phyloP scores from a whole-genome alignment of 2,329 filamentous ascomycete species.

The Colletotrichum sublineola region DNA sequence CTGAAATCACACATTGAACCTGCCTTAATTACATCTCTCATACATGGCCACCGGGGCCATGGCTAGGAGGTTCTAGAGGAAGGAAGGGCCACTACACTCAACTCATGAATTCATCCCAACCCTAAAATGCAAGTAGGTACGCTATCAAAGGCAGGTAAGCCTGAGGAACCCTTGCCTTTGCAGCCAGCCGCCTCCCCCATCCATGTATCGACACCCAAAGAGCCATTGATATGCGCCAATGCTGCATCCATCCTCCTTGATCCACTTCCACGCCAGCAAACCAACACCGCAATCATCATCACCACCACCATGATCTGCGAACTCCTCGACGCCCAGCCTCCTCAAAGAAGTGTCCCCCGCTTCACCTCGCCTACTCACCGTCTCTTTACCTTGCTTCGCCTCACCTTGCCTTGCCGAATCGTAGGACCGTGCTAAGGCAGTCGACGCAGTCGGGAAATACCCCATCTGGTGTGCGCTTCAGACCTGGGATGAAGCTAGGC shows the following conservation, averaged over 20 bases:
- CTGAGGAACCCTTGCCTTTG: constrained; percentile 17
- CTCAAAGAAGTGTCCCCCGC: constrained; percentile 7
- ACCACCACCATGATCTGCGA: constrained; percentile 12
- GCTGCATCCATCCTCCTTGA: constrained; percentile 22
- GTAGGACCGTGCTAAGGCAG: constrained; percentile 6
- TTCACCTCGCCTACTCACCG: constrained; percentile 32
- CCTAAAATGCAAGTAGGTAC: background rate
- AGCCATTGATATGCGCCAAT: constrained; percentile 4
- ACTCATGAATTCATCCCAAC: background rate
- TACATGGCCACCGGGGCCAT: background rate
- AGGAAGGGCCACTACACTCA: constrained; percentile 1
- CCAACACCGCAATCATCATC: constrained; percentile 16
- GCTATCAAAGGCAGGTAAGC: constrained; percentile 6
- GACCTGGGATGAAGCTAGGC: constrained; percentile 37
- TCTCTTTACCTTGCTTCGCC: constrained; percentile 18
- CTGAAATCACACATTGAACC: constrained; percentile 12
- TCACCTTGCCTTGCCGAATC: constrained; percentile 21
- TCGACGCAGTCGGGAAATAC: constrained; percentile 18
- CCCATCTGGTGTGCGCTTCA: constrained; percentile 38
- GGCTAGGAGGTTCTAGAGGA: background rate
- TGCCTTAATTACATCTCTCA: background rate
- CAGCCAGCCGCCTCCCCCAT: constrained; percentile 1
- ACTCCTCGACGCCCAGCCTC: constrained; percentile 28
- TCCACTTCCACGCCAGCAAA: constrained; percentile 32
- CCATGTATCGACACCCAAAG: constrained; percentile 35